Conservation (phyloP, 164 flowering plant species). For the Annona cherimola region DNA sequence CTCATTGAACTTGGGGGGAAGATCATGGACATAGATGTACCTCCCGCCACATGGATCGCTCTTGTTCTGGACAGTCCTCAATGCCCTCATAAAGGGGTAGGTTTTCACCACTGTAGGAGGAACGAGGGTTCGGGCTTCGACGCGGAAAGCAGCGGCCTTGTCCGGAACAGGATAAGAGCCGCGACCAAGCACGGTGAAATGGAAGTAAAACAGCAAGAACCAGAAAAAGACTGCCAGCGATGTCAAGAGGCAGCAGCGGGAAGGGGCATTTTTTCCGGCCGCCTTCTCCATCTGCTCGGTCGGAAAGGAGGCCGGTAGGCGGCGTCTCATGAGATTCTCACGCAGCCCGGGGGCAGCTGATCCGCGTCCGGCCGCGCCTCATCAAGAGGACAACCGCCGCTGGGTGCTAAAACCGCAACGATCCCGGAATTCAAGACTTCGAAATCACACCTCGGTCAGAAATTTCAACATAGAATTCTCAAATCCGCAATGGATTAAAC, state of each 20-base stretch:
- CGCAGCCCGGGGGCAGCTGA: background rate
- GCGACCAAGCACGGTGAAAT: slow-evolving; percentile 55
- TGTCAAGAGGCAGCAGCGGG: slow-evolving; percentile 54
- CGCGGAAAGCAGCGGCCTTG: slow-evolving; percentile 12
- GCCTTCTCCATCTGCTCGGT: slow-evolving; percentile 65
- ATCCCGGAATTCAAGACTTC: background rate
- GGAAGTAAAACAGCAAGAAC: slow-evolving; percentile 67
- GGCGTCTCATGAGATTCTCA: slow-evolving; percentile 61
- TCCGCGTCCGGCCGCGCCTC: background rate
- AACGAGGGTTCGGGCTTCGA: background rate
- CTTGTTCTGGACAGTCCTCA: slow-evolving; percentile 67
- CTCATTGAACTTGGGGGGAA: slow-evolving; percentile 78
- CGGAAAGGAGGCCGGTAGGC: slow-evolving; percentile 24
- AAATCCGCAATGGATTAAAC: background rate
- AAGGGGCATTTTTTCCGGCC: slow-evolving; percentile 40
- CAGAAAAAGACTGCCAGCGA: slow-evolving; percentile 61
- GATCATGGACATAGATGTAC: slow-evolving; percentile 84
- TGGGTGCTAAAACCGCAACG: background rate
- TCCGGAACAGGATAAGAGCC: slow-evolving; percentile 25
- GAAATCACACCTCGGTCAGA: background rate
- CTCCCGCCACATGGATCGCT: slow-evolving; percentile 94
- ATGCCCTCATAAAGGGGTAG: slow-evolving; percentile 56
- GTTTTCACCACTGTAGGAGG: slow-evolving; percentile 7
- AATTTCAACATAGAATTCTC: background rate
- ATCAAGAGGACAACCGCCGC: background rate